Percentiles rank a stretch among this genome's conserved stretches.
phyloP scores from a whole-genome alignment of 2,329 filamentous ascomycete genomes.

The Onygenales sp. region DNA sequence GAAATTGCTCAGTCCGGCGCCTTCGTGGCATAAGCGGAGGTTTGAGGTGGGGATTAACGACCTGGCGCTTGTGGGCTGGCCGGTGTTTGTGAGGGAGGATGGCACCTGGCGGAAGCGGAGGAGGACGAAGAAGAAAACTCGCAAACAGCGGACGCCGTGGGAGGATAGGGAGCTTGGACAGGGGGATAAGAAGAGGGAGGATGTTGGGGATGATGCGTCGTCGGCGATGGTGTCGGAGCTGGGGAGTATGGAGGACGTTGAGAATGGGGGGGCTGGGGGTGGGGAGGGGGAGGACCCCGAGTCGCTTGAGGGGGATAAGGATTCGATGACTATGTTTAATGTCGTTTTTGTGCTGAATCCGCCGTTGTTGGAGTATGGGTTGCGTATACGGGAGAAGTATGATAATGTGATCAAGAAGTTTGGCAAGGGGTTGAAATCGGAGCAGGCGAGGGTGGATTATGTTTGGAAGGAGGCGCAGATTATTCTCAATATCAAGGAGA shows the following conservation, averaged over 20 bases:
- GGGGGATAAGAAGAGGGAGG: slow-evolving; percentile 24
- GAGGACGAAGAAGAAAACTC: slow-evolving; percentile 30
- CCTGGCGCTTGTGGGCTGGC: slow-evolving; percentile 70
- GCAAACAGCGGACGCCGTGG: slow-evolving; percentile 17
- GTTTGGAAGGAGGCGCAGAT: slow-evolving; percentile 84
- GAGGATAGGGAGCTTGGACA: slow-evolving; percentile 26
- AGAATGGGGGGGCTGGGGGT: slow-evolving; percentile 15
- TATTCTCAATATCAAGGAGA: slow-evolving; percentile 72
- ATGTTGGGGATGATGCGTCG: not conserved
- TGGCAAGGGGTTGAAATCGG: slow-evolving; percentile 84
- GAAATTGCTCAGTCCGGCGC: slow-evolving; percentile 66
- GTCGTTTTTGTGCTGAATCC: slow-evolving; percentile 86
- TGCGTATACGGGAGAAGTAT: slow-evolving; percentile 68
- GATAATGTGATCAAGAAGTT: slow-evolving; percentile 84
- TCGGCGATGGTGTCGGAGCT: not conserved
- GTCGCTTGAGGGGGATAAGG: slow-evolving; percentile 32
- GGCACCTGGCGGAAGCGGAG: slow-evolving; percentile 65
- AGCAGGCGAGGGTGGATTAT: slow-evolving; percentile 81
- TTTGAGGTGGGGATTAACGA: slow-evolving; percentile 79
- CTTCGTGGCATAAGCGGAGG: slow-evolving; percentile 67
- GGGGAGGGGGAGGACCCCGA: slow-evolving; percentile 15
- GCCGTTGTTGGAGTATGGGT: slow-evolving; percentile 64
- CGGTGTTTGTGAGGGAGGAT: slow-evolving; percentile 70
- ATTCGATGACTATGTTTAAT: slow-evolving; percentile 93
- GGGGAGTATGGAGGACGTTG: slow-evolving; percentile 17